A percentile compares a stretch with the other conserved stretches of the same genome.
These are phyloP conservation scores for Tolypocladium inflatum DNA, from an alignment of 2,329 filamentous ascomycete species.

Conservation along the genomic window DNA sequence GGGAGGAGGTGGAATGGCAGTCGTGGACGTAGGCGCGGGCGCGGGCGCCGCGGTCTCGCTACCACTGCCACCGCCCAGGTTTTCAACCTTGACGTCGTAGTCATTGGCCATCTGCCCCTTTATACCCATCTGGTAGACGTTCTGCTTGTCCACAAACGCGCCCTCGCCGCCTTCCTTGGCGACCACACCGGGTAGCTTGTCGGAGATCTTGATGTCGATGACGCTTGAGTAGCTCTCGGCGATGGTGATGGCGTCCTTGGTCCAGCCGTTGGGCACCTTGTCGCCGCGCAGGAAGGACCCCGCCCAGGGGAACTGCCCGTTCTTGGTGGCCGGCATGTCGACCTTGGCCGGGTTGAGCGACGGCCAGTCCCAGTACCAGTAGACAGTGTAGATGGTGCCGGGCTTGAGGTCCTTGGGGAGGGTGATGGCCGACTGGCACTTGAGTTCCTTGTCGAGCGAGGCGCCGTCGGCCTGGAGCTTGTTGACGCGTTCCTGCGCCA, in stretches of 20 bases:
- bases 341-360: conserved; percentile 38
- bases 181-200: conserved; percentile 11
- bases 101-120: conserved; percentile 33
- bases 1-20: neutral
- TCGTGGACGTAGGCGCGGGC: neutral
- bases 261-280: conserved; percentile 25
- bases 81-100: conserved; percentile 33
- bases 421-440: conserved; percentile 74
- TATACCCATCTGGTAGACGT: conserved; percentile 34
- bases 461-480: conserved; percentile 44
- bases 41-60: conserved; percentile 1
- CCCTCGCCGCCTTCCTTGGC: conserved; percentile 11
- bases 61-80: conserved; percentile 8
- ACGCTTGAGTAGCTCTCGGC: conserved; percentile 33
- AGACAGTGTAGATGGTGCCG: conserved; percentile 65
- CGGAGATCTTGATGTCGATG: conserved; percentile 28
- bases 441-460: conserved; percentile 49
- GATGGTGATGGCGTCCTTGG: conserved; percentile 19
- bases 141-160: conserved; percentile 24
- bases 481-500: conserved; percentile 49
- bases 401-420: conserved; percentile 57
- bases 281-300: conserved; percentile 29
- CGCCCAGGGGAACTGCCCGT: conserved; percentile 32
- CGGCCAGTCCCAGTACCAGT: conserved; percentile 97
- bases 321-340: conserved; percentile 27